A percentile compares a stretch with the other conserved stretches of the same genome.
Conservation (phyloP, 768 basidiomycete genomes). For the Cystobasidium tubakii region DNA sequence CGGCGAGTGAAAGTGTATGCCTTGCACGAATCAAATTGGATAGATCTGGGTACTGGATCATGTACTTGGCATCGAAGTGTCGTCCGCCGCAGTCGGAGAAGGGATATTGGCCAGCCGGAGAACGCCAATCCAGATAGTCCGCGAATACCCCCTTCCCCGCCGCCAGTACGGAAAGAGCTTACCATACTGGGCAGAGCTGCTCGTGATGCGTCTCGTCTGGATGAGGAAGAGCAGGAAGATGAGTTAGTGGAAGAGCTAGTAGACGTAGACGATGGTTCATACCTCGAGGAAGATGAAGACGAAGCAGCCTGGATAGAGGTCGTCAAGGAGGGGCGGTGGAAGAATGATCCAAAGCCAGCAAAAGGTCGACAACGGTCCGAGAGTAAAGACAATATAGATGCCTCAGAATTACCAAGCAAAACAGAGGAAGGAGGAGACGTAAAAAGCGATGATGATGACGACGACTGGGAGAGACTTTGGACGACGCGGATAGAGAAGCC, state of each 20-base stretch:
- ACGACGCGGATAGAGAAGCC: constrained; percentile 10
- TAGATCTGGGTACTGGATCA: constrained; percentile 93
- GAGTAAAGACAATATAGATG: constrained; percentile 58
- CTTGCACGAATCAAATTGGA: constrained; percentile 82
- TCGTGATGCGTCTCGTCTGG: constrained; percentile 55
- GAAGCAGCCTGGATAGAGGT: constrained; percentile 42
- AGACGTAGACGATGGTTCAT: background rate
- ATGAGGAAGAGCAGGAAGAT: constrained; percentile 80
- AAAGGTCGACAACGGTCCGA: constrained; percentile 69
- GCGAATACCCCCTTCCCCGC: constrained; percentile 48
- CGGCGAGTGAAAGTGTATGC: constrained; percentile 71
- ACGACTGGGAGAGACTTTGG: constrained; percentile 46
- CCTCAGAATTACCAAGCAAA: constrained; percentile 51
- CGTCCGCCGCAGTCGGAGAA: constrained; percentile 1
- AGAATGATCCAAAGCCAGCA: constrained; percentile 7
- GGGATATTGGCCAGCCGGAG: background rate
- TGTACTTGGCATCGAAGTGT: constrained; percentile 69
- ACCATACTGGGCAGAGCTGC: constrained; percentile 10
- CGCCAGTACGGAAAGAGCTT: constrained; percentile 42
- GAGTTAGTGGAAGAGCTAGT: constrained; percentile 44
- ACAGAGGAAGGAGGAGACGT: constrained; percentile 72
- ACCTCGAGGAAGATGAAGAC: constrained; percentile 9
- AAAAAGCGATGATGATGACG: constrained; percentile 81
- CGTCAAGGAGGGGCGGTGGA: constrained; percentile 50
- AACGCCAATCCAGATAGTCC: constrained; percentile 48